Conservation (phyloP, 75 land plant genomes). For the Cryptomeria japonica region DNA sequence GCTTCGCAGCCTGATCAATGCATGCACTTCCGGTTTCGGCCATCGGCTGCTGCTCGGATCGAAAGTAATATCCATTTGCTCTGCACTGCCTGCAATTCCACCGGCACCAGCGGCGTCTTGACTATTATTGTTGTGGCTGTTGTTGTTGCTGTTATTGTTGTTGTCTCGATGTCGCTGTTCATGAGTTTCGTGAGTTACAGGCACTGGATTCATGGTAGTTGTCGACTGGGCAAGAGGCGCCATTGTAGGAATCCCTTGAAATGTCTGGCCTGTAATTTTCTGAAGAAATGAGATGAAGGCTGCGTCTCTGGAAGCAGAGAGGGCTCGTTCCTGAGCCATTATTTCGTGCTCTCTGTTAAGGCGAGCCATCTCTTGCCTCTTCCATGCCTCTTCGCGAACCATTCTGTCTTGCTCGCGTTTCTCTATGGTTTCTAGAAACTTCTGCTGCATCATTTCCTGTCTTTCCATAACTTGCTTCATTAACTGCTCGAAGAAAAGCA, state of each 20-base stretch:
- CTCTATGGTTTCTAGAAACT: slow-evolving; percentile 75
- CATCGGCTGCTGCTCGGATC: slow-evolving; percentile 36
- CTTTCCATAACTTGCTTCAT: slow-evolving; percentile 67
- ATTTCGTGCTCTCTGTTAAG: slow-evolving; percentile 68
- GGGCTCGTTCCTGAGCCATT: slow-evolving; percentile 63
- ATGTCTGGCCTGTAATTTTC: slow-evolving; percentile 64
- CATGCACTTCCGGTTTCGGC: slow-evolving; percentile 60
- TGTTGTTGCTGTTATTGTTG: not conserved
- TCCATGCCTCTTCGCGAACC: slow-evolving; percentile 77
- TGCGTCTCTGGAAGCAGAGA: slow-evolving; percentile 70
- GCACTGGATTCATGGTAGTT: not conserved
- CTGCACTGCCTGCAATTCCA: not conserved
- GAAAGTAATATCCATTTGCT: slow-evolving; percentile 11
- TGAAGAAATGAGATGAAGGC: slow-evolving; percentile 72
- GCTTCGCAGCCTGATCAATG: slow-evolving; percentile 48
- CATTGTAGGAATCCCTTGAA: slow-evolving; percentile 19
- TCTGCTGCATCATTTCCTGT: slow-evolving; percentile 75
- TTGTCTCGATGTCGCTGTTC: slow-evolving; percentile 9
- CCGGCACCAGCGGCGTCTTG: slow-evolving; percentile 11
- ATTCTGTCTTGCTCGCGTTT: slow-evolving; percentile 70
- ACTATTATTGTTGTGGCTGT: not conserved
- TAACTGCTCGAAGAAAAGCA: slow-evolving; percentile 66
- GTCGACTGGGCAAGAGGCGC: slow-evolving; percentile 9
- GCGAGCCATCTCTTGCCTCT: slow-evolving; percentile 72
- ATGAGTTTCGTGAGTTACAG: slow-evolving; percentile 9